Evolutionary conservation across 2,329 filamentous ascomycete species (phyloP).

Genomic region (Fusarium falciforme): DNA sequence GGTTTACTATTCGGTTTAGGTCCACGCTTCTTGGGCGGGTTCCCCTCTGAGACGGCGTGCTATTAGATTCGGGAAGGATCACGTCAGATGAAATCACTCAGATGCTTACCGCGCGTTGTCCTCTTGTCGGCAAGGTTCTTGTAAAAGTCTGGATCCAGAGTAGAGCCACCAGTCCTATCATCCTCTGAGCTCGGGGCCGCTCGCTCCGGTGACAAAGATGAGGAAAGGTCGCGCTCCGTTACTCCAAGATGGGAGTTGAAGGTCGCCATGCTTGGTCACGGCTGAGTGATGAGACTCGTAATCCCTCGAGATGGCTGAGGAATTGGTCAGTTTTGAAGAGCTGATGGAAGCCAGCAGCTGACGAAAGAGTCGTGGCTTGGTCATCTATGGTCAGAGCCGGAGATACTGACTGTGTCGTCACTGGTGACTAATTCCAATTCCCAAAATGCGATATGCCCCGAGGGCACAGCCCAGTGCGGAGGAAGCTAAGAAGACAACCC

Average conservation of each 20-base stretch:
- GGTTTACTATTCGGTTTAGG: slow-evolving; percentile 98
- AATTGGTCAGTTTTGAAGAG: not conserved
- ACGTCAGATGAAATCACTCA: not conserved
- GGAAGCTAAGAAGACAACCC: not conserved
- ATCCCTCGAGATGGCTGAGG: not conserved
- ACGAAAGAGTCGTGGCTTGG: slow-evolving; percentile 17
- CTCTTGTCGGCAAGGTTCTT: slow-evolving; percentile 79
- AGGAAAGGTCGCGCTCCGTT: slow-evolving; percentile 54
- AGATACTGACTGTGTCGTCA: slow-evolving; percentile 28
- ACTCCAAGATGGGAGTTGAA: slow-evolving; percentile 33
- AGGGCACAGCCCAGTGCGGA: not conserved
- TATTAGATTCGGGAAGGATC: slow-evolving; percentile 20
- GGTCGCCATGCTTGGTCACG: slow-evolving; percentile 34
- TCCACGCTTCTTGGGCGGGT: slow-evolving; percentile 87
- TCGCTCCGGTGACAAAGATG: slow-evolving; percentile 59
- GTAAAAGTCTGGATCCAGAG: slow-evolving; percentile 70
- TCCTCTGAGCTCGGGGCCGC: slow-evolving; percentile 44
- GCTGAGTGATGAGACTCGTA: slow-evolving; percentile 1
- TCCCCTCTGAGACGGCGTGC: slow-evolving; percentile 72
- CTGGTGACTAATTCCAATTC: slow-evolving; percentile 23
- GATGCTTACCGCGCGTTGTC: slow-evolving; percentile 74
- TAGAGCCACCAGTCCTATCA: slow-evolving; percentile 55
- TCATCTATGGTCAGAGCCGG: slow-evolving; percentile 2
- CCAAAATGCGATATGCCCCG: slow-evolving; percentile 3
- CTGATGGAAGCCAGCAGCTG: not conserved